A percentile compares a stretch with the other conserved stretches of the same genome.
Evolutionary conservation across 148 eudicot genomes (phyloP).

Genomic region (Cornus florida): DNA sequence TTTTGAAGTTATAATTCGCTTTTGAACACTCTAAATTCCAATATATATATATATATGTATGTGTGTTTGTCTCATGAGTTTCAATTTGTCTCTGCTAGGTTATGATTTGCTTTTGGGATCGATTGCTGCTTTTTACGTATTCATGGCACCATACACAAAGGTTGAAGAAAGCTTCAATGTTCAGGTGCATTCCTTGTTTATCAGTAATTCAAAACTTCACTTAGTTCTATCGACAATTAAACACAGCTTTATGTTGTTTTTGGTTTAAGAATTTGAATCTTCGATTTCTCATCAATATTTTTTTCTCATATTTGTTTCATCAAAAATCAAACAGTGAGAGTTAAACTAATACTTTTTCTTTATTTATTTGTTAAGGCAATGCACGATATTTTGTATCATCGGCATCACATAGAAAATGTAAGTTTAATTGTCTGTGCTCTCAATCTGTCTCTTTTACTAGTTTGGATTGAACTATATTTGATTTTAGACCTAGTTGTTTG

Average conservation of each 20-base stretch:
- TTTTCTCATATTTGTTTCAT: background rate
- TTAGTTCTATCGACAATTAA: no score
- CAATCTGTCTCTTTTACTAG: background rate
- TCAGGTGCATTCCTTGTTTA: slow-evolving; percentile 49
- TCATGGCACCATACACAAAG: slow-evolving; percentile 86
- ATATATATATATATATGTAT: background rate
- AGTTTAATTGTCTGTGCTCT: slow-evolving; percentile 4
- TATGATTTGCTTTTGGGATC: slow-evolving; percentile 83
- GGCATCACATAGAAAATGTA: slow-evolving; percentile 76
- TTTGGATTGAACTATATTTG: background rate
- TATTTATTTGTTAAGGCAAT: slow-evolving; percentile 58
- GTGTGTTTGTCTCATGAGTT: background rate
- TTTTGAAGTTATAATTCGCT: background rate
- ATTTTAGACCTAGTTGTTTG: background rate
- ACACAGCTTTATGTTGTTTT: background rate
- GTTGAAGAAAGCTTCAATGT: slow-evolving; percentile 99
- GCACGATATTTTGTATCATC: slow-evolving; percentile 86
- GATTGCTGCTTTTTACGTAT: slow-evolving; percentile 82
- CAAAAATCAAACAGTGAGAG: background rate
- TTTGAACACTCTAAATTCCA: background rate
- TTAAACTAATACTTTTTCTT: slow-evolving; percentile 7
- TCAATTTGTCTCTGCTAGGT: slow-evolving; percentile 35
- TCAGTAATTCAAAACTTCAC: background rate
- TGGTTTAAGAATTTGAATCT: background rate
- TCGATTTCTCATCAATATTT: background rate